These are phyloP conservation scores for Bruguiera hainesii DNA, from an alignment of 441 rosid genomes.

Conservation along the genomic window DNA sequence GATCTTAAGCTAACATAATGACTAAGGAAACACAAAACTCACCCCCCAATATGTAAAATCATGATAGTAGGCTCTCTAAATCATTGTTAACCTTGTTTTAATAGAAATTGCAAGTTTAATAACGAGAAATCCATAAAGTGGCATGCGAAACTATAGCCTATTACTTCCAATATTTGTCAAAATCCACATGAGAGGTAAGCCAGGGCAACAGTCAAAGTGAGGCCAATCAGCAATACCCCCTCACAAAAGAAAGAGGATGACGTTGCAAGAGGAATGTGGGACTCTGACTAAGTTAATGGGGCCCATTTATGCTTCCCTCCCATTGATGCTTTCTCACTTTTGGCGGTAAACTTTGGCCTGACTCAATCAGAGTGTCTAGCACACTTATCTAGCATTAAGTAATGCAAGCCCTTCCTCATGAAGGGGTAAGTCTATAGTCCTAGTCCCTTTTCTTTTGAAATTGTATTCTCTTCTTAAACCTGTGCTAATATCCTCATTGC, in stretches of 20 bases:
- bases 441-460: neutral
- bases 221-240: slow-evolving; percentile 30
- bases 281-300: slow-evolving; percentile 17
- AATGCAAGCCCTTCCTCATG: neutral
- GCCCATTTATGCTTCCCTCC: slow-evolving; percentile 10
- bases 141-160: slow-evolving; percentile 2
- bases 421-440: neutral
- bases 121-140: slow-evolving; percentile 1
- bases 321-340: slow-evolving; percentile 22
- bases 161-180: neutral
- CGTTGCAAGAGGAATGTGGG: slow-evolving; percentile 19
- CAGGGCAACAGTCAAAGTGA: slow-evolving; percentile 41
- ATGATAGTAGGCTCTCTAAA: slow-evolving; percentile 14
- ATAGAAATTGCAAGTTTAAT: neutral
- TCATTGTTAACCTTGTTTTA: slow-evolving; percentile 18
- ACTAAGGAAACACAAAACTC: slow-evolving; percentile 3
- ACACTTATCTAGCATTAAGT: neutral
- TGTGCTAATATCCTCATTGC: no score
- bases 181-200: slow-evolving; percentile 4
- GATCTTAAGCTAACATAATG: slow-evolving; percentile 6
- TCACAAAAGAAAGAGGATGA: slow-evolving; percentile 8
- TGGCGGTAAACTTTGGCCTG: slow-evolving; percentile 15
- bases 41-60: slow-evolving; percentile 14
- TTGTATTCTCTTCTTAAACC: neutral
- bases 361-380: slow-evolving; percentile 17